Base-by-base conservation (phyloP, 1,284 basidiomycete genomes). In the Xerocomus minutiporus region DNA sequence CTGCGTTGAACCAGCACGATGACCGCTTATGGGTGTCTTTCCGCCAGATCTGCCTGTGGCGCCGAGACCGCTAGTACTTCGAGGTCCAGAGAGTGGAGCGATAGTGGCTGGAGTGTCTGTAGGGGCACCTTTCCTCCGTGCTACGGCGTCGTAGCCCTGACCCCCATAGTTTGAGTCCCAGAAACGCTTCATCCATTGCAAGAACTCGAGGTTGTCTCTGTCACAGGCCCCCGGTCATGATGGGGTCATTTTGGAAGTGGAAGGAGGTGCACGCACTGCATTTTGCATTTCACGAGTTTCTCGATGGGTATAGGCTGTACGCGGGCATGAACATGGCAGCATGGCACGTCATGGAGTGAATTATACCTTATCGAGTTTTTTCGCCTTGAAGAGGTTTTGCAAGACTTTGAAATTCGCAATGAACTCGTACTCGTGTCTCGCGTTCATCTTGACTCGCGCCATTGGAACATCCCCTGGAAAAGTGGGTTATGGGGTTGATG, bases 121-220 rank as follows among this genome's bases (percentile, higher is more conserved):
- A 12, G 86, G 75, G n/a, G 76, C 86, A 23, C 91, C 92, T 58
- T 82, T 83, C 48, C 93, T 79, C 46, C 93, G 82, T 11, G 76
- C 92, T 1, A 89, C 84, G 0, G 97, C 78, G 68, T 99, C 94
- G 68, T 99, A 99, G 7, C 79, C 80, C 51, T 91, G 86, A 0
- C 95, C 96, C 4, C 86, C 83, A 67, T 86, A 95, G 76, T 97
- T 92, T 43, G 82, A 74, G 66, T 98, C 94, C 96, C 97, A 99
- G 73, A 88, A 97, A 50, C 89, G 88, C 69, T 95, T 95, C 65
- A 93, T 80, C 96, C 96, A 99, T 72, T 99, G 96, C 52, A 96
- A 70, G 73, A 99, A 99, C 71, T 99, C 97, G 61, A 99, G 86
- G 73, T 99, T 99, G 73, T 99, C 97, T 73, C 88, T 90, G 63